phyloP scores from a whole-genome alignment of 2,329 filamentous ascomycete species.

The Aspergillus persii region DNA sequence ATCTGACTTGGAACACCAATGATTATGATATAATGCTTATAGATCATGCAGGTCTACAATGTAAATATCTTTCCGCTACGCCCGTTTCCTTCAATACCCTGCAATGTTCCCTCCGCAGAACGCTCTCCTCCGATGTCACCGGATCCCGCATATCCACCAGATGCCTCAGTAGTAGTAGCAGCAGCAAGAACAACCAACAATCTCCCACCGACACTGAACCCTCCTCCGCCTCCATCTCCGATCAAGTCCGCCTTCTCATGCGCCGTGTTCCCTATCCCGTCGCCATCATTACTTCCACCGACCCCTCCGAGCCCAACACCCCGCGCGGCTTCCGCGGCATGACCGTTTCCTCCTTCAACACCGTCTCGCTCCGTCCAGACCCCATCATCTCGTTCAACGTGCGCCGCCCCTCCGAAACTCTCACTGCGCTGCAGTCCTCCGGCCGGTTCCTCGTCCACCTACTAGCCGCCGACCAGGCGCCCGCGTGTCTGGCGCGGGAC shows the following conservation, averaged over 20 bases:
- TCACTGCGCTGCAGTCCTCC: slow-evolving; percentile 50
- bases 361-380: slow-evolving; percentile 54
- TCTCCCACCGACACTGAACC: not conserved
- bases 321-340: slow-evolving; percentile 47
- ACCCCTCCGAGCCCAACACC: slow-evolving; percentile 26
- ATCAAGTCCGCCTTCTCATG: slow-evolving; percentile 48
- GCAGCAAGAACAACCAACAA: slow-evolving; percentile 1
- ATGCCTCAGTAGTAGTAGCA: not conserved
- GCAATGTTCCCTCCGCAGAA: slow-evolving; percentile 16
- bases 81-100: not conserved
- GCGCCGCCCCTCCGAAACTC: slow-evolving; percentile 55
- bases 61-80: not conserved
- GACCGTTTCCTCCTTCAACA: slow-evolving; percentile 62
- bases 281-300: slow-evolving; percentile 53
- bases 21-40: not conserved
- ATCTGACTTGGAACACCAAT: not conserved
- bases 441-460: slow-evolving; percentile 52
- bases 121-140: slow-evolving; percentile 12
- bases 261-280: slow-evolving; percentile 57
- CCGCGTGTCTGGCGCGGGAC: slow-evolving; percentile 38
- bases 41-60: not conserved
- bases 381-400: slow-evolving; percentile 64
- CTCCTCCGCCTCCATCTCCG: slow-evolving; percentile 21
- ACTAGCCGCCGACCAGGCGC: slow-evolving; percentile 35
- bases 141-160: not conserved